These are phyloP conservation scores for Dioscorea cayenensis DNA, from an alignment of 116 monocot species.

Conservation along the genomic window DNA sequence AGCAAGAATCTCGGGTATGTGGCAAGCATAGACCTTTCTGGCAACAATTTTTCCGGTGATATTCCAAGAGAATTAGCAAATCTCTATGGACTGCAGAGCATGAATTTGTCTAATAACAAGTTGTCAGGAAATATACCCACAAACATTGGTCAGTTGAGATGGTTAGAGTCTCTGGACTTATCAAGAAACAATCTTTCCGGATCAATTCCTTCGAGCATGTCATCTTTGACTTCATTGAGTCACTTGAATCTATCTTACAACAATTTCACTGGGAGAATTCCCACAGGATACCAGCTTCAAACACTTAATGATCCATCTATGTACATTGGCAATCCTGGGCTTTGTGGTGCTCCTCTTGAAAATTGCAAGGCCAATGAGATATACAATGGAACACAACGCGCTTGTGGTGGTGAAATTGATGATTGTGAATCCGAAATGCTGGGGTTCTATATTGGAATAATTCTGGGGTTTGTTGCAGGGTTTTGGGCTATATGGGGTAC, in stretches of 20 bases:
- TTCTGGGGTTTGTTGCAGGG: background rate
- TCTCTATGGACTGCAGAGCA: conserved; percentile 4
- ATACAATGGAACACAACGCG: background rate
- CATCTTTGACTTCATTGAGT: background rate
- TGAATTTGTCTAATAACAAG: conserved; percentile 14
- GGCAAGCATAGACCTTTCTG: conserved; percentile 6
- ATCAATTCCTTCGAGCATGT: conserved; percentile 1
- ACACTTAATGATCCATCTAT: conserved; percentile 13
- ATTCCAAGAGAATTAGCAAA: conserved; percentile 10
- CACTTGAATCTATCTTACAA: conserved; percentile 10
- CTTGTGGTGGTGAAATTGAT: background rate
- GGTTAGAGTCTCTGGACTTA: conserved; percentile 8
- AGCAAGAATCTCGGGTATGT: background rate
- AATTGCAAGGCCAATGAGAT: background rate
- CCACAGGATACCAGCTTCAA: conserved; percentile 11
- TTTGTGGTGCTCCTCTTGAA: conserved; percentile 5
- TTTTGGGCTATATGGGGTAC: conserved; percentile 2
- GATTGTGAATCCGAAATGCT: background rate
- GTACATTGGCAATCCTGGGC: conserved; percentile 8
- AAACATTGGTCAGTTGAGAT: background rate
- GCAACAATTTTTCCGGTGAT: conserved; percentile 7
- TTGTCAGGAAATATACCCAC: conserved; percentile 1
- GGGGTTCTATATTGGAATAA: conserved; percentile 4
- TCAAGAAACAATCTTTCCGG: conserved; percentile 7
- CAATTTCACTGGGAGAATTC: conserved; percentile 10